A percentile compares a stretch with the other conserved stretches of the same genome.
Evolutionary conservation across 768 basidiomycete species (phyloP).

Genomic region (Kockovaella imperatae): DNA sequence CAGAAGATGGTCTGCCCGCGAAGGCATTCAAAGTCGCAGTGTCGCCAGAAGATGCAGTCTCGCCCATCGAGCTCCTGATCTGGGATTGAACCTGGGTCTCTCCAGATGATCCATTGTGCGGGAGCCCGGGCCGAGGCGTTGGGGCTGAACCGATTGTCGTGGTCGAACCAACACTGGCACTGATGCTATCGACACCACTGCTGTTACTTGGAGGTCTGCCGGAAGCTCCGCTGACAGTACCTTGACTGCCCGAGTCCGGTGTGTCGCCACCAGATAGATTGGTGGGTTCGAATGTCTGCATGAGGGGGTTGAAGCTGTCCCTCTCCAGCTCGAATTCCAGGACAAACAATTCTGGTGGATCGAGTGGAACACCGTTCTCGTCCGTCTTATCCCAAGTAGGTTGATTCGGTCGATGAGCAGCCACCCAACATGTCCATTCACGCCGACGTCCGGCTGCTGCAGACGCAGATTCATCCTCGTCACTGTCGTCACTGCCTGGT

Average conservation of each 20-base stretch:
- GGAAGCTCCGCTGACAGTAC: conserved; percentile 10
- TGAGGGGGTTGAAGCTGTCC: conserved; percentile 63
- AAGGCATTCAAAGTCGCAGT: not conserved
- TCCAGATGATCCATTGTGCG: not conserved
- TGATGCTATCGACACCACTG: not conserved
- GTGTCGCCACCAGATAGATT: conserved; percentile 11
- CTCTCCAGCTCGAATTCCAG: conserved; percentile 74
- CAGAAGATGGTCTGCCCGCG: not conserved
- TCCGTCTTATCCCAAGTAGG: conserved; percentile 28
- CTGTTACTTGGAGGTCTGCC: not conserved
- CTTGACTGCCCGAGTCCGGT: conserved; percentile 23
- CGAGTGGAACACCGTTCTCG: conserved; percentile 51
- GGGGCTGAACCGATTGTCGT: conserved; percentile 20
- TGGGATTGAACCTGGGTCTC: not conserved
- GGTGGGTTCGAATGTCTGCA: conserved; percentile 47
- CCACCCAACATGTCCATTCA: conserved; percentile 45
- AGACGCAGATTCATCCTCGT: conserved; percentile 15
- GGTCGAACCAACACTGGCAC: conserved; percentile 9
- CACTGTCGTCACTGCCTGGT: conserved; percentile 50
- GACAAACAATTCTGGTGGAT: conserved; percentile 51
- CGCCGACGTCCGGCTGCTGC: conserved; percentile 36
- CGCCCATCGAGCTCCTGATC: no score
- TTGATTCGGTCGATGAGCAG: conserved; percentile 42
- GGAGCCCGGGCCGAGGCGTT: conserved; percentile 3
- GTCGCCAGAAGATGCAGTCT: not conserved